Conservation (phyloP, 2,329 filamentous ascomycete species). For the Diaporthe sp. region DNA sequence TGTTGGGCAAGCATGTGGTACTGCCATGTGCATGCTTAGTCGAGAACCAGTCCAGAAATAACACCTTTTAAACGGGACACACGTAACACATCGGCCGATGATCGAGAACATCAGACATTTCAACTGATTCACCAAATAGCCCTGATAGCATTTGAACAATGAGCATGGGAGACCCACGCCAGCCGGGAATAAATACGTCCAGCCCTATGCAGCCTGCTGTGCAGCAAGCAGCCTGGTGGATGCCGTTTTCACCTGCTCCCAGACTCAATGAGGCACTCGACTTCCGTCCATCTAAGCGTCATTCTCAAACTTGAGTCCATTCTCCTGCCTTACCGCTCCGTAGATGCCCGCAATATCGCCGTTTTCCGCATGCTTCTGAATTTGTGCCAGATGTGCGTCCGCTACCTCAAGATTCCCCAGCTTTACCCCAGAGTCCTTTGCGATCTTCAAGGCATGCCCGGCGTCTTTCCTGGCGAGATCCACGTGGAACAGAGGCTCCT, state of each 20-base stretch:
- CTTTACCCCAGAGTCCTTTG: conserved; percentile 70
- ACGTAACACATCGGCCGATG: neutral
- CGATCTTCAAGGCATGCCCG: conserved; percentile 78
- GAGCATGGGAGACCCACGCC: neutral
- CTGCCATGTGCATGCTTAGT: neutral
- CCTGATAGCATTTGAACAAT: neutral
- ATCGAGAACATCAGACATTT: neutral
- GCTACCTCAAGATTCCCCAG: conserved; percentile 76
- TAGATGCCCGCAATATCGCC: conserved; percentile 89
- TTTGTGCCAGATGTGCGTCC: conserved; percentile 75
- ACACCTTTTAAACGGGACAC: neutral
- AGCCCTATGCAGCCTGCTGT: neutral
- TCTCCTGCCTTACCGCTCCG: conserved; percentile 80
- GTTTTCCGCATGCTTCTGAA: conserved; percentile 73
- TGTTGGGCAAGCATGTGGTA: conserved; percentile 5
- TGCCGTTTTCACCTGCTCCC: too few relatives aligned
- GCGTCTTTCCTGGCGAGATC: conserved; percentile 88
- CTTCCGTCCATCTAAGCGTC: conserved; percentile 46
- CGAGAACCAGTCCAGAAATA: neutral
- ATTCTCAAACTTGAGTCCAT: conserved; percentile 81
- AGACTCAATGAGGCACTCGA: too few relatives aligned
- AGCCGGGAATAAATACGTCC: neutral
- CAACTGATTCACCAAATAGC: neutral
- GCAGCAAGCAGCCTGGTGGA: too few relatives aligned
- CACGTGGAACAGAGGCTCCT: conserved; percentile 85